Base-by-base conservation (phyloP, 2,329 filamentous ascomycete species). In the Acephala macrosclerotiorum region DNA sequence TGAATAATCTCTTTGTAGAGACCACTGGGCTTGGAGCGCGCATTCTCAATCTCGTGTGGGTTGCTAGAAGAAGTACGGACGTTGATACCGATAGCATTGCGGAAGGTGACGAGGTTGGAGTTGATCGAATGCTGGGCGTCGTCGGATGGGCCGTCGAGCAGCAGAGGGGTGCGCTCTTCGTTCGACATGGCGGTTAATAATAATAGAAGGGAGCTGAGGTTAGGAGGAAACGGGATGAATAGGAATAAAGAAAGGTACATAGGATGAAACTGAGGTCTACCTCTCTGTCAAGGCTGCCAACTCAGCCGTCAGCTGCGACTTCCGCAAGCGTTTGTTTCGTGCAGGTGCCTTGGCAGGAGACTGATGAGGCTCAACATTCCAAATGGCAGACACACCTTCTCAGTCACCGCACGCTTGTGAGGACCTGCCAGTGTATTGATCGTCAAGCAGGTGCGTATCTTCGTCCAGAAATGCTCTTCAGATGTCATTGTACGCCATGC, bases 1-100 rank as follows among this genome's bases (percentile, higher is more conserved):
- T 63, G 26, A 53, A 84, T 71, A 9, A 82, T 76, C 0, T 74
- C 73, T 9, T 72, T 75, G 72, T 85, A 85, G 57, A 84, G 25
- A 63, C 70, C 62, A 8, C 60, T 59, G 2, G 62, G 62, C n/a
- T 66, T 66, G 36, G 71, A 59, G 16, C 59, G 55, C 49, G 61
- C 66, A 26, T 67, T 63, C 12, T 64, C 69, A 12, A 63, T 60
- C 61, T 73, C 70, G 57, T 72, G 67, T 25, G 73, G 70, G 6
- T 58, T 58, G 40, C 45, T 57, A 26, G 56, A 58, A 16, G 51
- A 25, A 22, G 53, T 18, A 22, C 26, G 29, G 29, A 62, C 36
- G 58, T 71, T 69, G 60, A 75, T 71, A 7, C 73, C 73, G 42
- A 75, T 65, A 6, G 72, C 72, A 22, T 61, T 58, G 55, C 73